A percentile compares a stretch with the other conserved stretches of the same genome.
These are phyloP conservation scores for Narthecium ossifragum DNA, from an alignment of 106 monocot species.

Conservation along the genomic window DNA sequence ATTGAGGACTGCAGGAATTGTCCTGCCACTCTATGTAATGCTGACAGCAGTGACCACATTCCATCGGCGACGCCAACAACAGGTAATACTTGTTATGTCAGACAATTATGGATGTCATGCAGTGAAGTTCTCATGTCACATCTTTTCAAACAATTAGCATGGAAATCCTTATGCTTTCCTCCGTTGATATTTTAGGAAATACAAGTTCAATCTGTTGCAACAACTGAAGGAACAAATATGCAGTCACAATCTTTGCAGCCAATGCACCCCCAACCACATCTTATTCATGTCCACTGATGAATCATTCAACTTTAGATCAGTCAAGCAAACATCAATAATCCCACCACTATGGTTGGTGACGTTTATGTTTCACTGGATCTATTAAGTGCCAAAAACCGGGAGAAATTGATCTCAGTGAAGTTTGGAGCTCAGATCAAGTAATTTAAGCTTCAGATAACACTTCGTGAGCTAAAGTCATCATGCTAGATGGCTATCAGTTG, in stretches of 20 bases:
- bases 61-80: slow-evolving; percentile 34
- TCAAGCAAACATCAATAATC: background rate
- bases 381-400: background rate
- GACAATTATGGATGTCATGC: background rate
- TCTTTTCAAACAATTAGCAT: background rate
- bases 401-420: background rate
- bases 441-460: background rate
- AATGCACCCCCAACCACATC: slow-evolving; percentile 13
- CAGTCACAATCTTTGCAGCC: background rate
- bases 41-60: slow-evolving; percentile 36
- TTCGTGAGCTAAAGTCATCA: background rate
- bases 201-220: background rate
- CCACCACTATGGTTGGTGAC: background rate
- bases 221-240: slow-evolving; percentile 3
- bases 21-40: slow-evolving; percentile 59
- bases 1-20: slow-evolving; percentile 50
- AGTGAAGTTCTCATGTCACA: background rate
- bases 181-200: background rate
- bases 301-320: background rate
- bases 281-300: slow-evolving; percentile 6
- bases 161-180: background rate
- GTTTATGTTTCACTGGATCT: too few species aligned
- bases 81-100: slow-evolving; percentile 15
- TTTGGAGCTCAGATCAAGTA: too few species aligned
- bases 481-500: background rate